Conservation (phyloP, 2,329 filamentous ascomycete genomes). For the Fusarium ramigenum region DNA sequence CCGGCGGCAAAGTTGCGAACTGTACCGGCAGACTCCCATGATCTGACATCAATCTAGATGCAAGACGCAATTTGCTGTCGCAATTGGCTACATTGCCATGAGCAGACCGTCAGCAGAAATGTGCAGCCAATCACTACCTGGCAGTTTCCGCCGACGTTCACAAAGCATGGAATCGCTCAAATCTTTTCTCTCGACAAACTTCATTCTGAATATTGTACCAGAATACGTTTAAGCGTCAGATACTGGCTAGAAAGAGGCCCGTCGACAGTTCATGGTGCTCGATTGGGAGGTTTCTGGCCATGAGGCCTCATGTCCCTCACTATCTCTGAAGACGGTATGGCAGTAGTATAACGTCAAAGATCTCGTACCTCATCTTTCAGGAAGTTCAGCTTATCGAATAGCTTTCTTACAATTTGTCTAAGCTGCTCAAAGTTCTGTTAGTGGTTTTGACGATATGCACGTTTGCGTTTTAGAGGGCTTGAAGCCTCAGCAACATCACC, state of each 20-base stretch:
- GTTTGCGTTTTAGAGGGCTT: too few species aligned
- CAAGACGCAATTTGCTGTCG: not conserved
- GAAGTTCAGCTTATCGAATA: accelerated
- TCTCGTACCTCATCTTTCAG: not conserved
- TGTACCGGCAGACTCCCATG: not conserved
- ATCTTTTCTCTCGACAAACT: not conserved
- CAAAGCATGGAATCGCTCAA: not conserved
- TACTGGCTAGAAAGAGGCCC: not conserved
- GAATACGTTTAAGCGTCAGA: not conserved
- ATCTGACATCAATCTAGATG: not conserved
- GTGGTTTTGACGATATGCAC: not conserved
- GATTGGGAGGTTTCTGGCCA: not conserved
- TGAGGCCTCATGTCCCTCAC: not conserved
- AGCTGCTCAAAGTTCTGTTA: too few species aligned
- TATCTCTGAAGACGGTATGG: not conserved
- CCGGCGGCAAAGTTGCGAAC: not conserved
- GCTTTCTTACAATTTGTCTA: too few species aligned
- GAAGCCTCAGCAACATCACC: too few species aligned
- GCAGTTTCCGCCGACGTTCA: not conserved
- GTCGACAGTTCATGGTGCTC: too few species aligned
- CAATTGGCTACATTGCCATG: not conserved
- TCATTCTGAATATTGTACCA: not conserved
- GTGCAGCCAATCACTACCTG: not conserved
- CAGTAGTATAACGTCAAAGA: not conserved
- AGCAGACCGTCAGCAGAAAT: not conserved